Evolutionary conservation across 441 rosid species (phyloP), one percentile per base, ranked within the genome.

Genomic region (Arabidopsis hybrid): DNA sequence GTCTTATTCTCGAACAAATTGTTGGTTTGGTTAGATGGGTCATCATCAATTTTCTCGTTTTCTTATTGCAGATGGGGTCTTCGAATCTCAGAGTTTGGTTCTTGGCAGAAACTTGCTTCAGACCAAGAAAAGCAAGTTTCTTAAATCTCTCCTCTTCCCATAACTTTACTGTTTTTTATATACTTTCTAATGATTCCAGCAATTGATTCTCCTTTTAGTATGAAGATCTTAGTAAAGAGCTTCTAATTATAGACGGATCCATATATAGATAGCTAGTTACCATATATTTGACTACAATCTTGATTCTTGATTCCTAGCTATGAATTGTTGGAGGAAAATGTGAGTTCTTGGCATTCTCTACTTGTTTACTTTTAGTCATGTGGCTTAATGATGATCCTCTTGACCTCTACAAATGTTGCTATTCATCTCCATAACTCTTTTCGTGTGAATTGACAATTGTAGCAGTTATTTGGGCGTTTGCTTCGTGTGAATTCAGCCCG

Each of bases 31-130:
- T 60, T 57, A 10, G 12, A 21, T 39, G 29, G 6, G n/a, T 66
- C 32, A 36, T 45, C 55, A 57, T n/a, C 9, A 13, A 0, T 21
- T 60, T 18, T n/a, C 8, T 63, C 11, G 9, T 77, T 29, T 42
- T 18, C 0, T 45, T 67, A 60, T 61, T 47, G 38, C 81, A 78
- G 81, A 73, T 63, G 78, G 45, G 63, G 81, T 69, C 52, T 74
- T 74, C n/a, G 69, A 74, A 59, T 60, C 79, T 18, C 79, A 65
- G 72, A 8, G 8, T 74, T 59, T 46, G 55, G 53, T 1, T 64
- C 52, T 8, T 7, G 82, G 82, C 29, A 70, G 82, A 60, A 79
- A 59, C 76, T 69, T 79, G 16, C 79, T 79, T 52, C 82, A 79
- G 65, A 39, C 69, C 79, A 70, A 58, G 60, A 79, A 65, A 74